Evolutionary conservation across 768 basidiomycete species (phyloP).

Genomic region (Boletus fagicola): DNA sequence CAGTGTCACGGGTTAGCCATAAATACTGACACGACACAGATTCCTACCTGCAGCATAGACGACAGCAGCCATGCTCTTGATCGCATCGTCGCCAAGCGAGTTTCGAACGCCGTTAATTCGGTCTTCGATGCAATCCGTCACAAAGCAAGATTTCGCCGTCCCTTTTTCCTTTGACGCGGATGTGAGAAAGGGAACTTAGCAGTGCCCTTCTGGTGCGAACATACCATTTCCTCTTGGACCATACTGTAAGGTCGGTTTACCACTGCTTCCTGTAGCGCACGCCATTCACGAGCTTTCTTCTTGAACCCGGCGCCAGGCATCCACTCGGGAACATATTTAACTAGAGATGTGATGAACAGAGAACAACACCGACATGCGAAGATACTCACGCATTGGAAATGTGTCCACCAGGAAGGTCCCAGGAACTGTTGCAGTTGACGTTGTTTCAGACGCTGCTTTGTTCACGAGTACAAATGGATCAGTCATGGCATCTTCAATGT

Average conservation of each 20-base stretch:
- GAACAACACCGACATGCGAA: too few species aligned
- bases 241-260: constrained; percentile 2
- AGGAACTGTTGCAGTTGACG: constrained; percentile 3
- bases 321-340: constrained; percentile 4
- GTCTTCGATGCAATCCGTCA: constrained; percentile 5
- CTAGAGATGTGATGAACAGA: background rate
- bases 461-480: constrained; percentile 7
- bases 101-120: background rate
- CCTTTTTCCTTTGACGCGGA: background rate
- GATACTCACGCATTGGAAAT: constrained; percentile 1
- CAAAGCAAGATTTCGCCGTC: constrained; percentile 1
- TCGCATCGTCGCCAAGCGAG: background rate
- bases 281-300: constrained; percentile 7
- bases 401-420: constrained; percentile 5
- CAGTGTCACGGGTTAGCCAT: background rate
- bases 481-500: constrained; percentile 1
- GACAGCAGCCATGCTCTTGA: constrained; percentile 7
- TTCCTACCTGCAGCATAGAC: constrained; percentile 6
- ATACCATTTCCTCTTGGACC: constrained; percentile 4
- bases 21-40: background rate
- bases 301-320: constrained; percentile 4
- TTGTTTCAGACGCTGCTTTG: constrained; percentile 5
- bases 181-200: background rate
- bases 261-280: constrained; percentile 2
- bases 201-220: background rate